Percentiles rank a stretch among this genome's conserved stretches.
phyloP scores from a whole-genome alignment of 768 basidiomycete species.

The Kwoniella botswanensis region DNA sequence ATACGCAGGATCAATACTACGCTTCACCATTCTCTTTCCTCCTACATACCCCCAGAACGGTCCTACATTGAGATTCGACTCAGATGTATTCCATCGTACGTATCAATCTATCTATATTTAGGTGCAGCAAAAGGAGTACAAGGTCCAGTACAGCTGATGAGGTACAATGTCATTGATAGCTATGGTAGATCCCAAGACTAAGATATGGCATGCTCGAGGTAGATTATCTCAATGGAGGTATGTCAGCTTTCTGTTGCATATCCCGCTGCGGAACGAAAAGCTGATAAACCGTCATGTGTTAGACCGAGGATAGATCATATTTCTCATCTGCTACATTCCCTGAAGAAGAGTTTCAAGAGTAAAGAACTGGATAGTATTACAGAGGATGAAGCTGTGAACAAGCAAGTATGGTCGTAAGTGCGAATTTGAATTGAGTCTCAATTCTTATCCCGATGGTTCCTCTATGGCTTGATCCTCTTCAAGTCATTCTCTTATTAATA shows the following conservation, averaged over 20 bases:
- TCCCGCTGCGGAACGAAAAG: not conserved
- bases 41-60: conserved; percentile 27
- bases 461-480: no score
- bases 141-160: not conserved
- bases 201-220: conserved; percentile 43
- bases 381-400: conserved; percentile 49
- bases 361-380: conserved; percentile 25
- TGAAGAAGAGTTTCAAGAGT: conserved; percentile 44
- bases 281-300: not conserved
- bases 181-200: conserved; percentile 48
- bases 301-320: conserved; percentile 48
- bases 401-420: conserved; percentile 50
- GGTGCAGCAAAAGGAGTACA: no score
- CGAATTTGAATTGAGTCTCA: no score
- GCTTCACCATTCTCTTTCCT: conserved; percentile 42
- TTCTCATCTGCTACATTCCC: conserved; percentile 38
- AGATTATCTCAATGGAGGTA: conserved; percentile 39
- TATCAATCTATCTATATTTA: not conserved
- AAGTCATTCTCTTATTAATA: not conserved
- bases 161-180: conserved; percentile 23
- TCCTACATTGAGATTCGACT: conserved; percentile 41
- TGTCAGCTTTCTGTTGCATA: conserved; percentile 21
- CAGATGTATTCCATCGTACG: conserved; percentile 53
- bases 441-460: no score
- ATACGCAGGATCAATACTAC: conserved; percentile 45